Percentiles rank a stretch among this genome's conserved stretches.
Conservation (phyloP, 495 filamentous ascomycete species). For the Wilcoxina mikolae region DNA sequence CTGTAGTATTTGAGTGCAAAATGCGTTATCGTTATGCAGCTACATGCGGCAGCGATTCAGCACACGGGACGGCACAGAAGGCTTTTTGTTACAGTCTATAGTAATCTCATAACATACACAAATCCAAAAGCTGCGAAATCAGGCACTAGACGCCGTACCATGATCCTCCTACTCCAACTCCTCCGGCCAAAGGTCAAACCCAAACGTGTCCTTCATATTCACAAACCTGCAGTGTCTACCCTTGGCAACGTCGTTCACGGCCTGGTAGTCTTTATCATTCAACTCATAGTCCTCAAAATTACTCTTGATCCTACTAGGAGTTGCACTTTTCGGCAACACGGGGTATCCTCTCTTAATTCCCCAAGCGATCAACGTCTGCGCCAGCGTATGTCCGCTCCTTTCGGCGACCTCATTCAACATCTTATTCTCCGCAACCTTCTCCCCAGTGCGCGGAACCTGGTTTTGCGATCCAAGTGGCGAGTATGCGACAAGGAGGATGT, state of each 20-base stretch:
- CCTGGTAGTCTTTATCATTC: constrained; percentile 40
- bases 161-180: constrained; percentile 8
- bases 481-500: constrained; percentile 41
- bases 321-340: constrained; percentile 34
- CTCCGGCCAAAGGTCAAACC: constrained; percentile 28
- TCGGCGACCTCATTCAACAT: constrained; percentile 33
- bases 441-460: constrained; percentile 52
- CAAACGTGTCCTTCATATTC: constrained; percentile 65
- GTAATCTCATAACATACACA: too few relatives aligned
- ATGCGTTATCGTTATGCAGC: too few relatives aligned
- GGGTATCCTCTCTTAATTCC: constrained; percentile 32
- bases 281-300: constrained; percentile 32
- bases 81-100: too few relatives aligned
- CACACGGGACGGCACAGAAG: too few relatives aligned
- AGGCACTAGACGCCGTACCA: too few relatives aligned
- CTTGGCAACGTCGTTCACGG: constrained; percentile 45
- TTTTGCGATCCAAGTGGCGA: constrained; percentile 45
- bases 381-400: constrained; percentile 29
- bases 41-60: too few relatives aligned
- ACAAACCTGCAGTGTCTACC: constrained; percentile 54
- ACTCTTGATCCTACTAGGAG: constrained; percentile 29
- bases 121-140: too few relatives aligned
- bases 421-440: constrained; percentile 45
- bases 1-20: too few relatives aligned
- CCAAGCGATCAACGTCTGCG: constrained; percentile 33